Conservation (phyloP, 129 eudicot genomes). For the Erigeron canadensis region DNA sequence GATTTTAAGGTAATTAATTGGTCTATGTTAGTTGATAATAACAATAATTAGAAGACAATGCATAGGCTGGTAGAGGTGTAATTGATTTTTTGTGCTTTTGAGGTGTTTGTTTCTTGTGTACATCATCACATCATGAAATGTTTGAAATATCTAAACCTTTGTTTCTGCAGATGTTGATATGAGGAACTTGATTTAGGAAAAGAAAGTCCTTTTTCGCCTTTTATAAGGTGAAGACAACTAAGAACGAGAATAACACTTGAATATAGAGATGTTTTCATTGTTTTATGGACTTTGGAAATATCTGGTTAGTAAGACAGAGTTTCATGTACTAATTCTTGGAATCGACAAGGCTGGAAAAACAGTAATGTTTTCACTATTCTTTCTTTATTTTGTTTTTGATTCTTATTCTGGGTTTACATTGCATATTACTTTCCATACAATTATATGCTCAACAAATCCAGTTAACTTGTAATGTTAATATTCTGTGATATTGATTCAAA, state of each 20-base stretch:
- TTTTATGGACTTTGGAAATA: constrained; percentile 92
- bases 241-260: constrained; percentile 15
- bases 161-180: constrained; percentile 42
- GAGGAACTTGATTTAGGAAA: constrained; percentile 30
- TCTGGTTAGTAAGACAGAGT: constrained; percentile 92
- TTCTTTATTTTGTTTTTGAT: constrained; percentile 9
- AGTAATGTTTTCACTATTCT: constrained; percentile 41
- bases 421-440: constrained; percentile 9
- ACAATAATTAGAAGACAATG: not conserved
- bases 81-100: not conserved
- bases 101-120: not conserved
- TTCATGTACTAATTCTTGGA: constrained; percentile 96
- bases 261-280: constrained; percentile 73
- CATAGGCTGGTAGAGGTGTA: not conserved
- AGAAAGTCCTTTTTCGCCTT: constrained; percentile 16
- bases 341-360: constrained; percentile 99
- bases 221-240: constrained; percentile 31
- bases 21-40: not conserved
- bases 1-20: no score
- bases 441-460: constrained; percentile 10
- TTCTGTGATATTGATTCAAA: no score
- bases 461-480: not conserved
- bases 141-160: constrained; percentile 13
- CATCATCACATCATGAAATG: not conserved
- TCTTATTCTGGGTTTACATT: constrained; percentile 5